A percentile compares a stretch with the other conserved stretches of the same genome.
phyloP scores from a whole-genome alignment of 2,329 filamentous ascomycete genomes.

The Torrubiellomyces zombiae region DNA sequence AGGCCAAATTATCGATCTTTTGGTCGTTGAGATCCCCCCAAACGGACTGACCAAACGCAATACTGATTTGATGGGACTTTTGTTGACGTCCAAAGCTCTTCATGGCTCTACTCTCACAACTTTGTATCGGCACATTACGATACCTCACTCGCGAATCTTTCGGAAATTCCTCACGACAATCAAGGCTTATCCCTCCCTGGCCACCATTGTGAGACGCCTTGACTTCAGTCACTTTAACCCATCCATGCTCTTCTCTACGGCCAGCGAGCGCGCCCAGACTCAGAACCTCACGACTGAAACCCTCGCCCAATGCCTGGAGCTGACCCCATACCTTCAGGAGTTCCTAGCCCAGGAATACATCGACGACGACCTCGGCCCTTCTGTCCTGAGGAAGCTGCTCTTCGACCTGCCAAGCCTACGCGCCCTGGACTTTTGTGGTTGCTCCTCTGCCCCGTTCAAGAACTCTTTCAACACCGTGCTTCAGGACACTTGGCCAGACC shows the following conservation, averaged over 20 bases:
- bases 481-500: conserved; percentile 31
- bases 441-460: conserved; percentile 51
- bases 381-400: conserved; percentile 55
- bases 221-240: conserved; percentile 82
- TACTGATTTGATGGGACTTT: conserved; percentile 58
- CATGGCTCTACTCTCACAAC: conserved; percentile 58
- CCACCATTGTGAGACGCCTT: conserved; percentile 59
- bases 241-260: conserved; percentile 57
- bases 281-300: conserved; percentile 62
- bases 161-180: conserved; percentile 63
- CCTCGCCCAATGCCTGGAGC: conserved; percentile 50
- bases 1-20: conserved; percentile 59
- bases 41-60: conserved; percentile 64
- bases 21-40: conserved; percentile 54
- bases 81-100: conserved; percentile 59
- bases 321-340: conserved; percentile 60
- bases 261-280: conserved; percentile 57
- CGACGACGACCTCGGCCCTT: conserved; percentile 54
- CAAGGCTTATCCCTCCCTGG: conserved; percentile 47
- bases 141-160: conserved; percentile 71
- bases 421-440: conserved; percentile 63
- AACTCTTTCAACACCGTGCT: conserved; percentile 44
- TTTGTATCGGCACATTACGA: conserved; percentile 64
- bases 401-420: conserved; percentile 45
- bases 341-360: conserved; percentile 70